Evolutionary conservation across 306 rosid genomes (phyloP).

Genomic region (Prunus dulcis): DNA sequence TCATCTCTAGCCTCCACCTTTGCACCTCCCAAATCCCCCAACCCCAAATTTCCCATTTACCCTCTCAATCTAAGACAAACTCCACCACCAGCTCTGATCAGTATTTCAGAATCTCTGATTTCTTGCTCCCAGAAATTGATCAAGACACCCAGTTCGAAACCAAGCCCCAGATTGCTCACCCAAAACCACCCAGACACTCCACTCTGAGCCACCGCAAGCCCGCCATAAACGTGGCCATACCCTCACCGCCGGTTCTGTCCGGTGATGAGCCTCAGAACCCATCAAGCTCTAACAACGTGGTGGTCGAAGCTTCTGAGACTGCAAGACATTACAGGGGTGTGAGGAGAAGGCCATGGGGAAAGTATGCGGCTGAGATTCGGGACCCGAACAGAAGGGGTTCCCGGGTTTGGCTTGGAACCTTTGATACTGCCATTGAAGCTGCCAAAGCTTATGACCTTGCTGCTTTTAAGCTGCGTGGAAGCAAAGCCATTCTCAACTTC

Average conservation of each 20-base stretch:
- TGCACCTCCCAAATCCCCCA: slow-evolving; percentile 12
- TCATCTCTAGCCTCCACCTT: slow-evolving; percentile 28
- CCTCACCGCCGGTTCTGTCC: neutral
- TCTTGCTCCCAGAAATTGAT: slow-evolving; percentile 11
- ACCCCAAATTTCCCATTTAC: neutral
- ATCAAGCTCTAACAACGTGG: neutral
- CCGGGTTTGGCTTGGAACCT: slow-evolving; percentile 60
- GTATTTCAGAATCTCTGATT: slow-evolving; percentile 17
- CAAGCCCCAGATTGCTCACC: slow-evolving; percentile 7
- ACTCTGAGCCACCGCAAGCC: slow-evolving; percentile 36
- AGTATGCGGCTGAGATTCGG: slow-evolving; percentile 52
- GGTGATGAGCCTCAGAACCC: neutral
- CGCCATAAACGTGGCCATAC: slow-evolving; percentile 29
- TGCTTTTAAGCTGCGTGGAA: slow-evolving; percentile 49
- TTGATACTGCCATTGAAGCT: slow-evolving; percentile 48
- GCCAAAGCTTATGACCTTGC: slow-evolving; percentile 54
- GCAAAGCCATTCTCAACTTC: slow-evolving; percentile 51
- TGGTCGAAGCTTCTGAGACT: neutral
- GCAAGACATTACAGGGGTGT: slow-evolving; percentile 47
- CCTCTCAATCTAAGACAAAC: neutral
- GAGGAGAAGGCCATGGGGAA: slow-evolving; percentile 53
- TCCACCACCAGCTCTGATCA: neutral
- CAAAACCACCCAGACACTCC: slow-evolving; percentile 18
- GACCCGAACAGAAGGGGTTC: slow-evolving; percentile 46
- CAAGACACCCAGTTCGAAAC: slow-evolving; percentile 14